Evolutionary conservation across 306 rosid species (phyloP).

Genomic region (Alnus glutinosa): DNA sequence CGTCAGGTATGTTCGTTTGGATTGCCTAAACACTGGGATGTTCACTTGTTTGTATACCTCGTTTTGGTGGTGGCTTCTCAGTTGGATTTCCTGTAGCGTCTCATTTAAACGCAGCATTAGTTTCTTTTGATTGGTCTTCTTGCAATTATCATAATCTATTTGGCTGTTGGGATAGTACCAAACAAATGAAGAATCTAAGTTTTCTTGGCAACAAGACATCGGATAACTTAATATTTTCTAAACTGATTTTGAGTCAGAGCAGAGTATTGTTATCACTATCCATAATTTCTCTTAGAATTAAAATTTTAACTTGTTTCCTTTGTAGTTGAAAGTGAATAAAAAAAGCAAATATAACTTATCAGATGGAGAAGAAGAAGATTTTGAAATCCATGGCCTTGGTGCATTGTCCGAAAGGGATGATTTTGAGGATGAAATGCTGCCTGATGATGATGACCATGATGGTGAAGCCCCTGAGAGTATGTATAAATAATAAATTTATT

Average conservation of each 20-base stretch:
- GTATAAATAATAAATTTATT: neutral
- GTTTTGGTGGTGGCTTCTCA: neutral
- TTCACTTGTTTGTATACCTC: neutral
- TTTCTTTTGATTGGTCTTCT: too few relatives aligned
- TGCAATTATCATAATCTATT: neutral
- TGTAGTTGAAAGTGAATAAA: constrained; percentile 65
- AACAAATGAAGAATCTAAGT: neutral
- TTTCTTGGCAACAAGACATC: neutral
- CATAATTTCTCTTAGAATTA: neutral
- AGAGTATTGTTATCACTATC: neutral
- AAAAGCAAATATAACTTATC: constrained; percentile 78
- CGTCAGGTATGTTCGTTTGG: constrained; percentile 47
- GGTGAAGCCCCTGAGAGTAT: constrained; percentile 34
- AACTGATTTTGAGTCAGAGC: neutral
- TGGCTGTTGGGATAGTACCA: neutral
- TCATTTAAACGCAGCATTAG: too few relatives aligned
- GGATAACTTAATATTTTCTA: neutral
- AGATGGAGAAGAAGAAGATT: constrained; percentile 75
- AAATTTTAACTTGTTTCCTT: neutral
- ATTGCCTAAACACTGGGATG: neutral
- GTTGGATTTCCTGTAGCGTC: too few relatives aligned
- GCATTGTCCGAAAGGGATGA: constrained; percentile 66
- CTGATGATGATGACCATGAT: constrained; percentile 40
- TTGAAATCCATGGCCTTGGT: constrained; percentile 49
- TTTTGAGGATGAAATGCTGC: constrained; percentile 65